These are phyloP conservation scores for Typha latifolia DNA, from an alignment of 176 grass and related monocot species.

Conservation along the genomic window DNA sequence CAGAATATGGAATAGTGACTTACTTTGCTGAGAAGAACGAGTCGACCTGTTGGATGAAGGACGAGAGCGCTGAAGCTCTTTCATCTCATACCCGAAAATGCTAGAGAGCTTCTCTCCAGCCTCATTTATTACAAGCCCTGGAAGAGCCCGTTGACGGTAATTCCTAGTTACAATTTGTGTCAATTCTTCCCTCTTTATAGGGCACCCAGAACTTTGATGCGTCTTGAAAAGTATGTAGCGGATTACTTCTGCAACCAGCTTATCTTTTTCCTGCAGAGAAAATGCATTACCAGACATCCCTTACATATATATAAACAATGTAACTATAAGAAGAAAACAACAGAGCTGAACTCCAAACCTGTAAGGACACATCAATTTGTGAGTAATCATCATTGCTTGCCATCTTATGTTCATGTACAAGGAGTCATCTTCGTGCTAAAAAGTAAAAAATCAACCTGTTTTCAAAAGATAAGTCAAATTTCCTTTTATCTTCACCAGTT, in stretches of 20 bases:
- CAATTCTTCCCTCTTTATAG: slow-evolving; percentile 86
- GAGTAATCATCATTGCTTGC: slow-evolving; percentile 42
- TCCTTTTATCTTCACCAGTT: no score
- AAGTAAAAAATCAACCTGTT: not conserved
- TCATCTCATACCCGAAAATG: slow-evolving; percentile 86
- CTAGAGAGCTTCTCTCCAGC: slow-evolving; percentile 47
- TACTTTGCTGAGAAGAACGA: slow-evolving; percentile 47
- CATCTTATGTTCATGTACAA: slow-evolving; percentile 23
- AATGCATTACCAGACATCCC: not conserved
- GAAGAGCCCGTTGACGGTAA: slow-evolving; percentile 62
- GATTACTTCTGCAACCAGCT: slow-evolving; percentile 79
- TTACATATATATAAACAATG: slow-evolving; percentile 1
- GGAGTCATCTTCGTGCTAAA: not conserved
- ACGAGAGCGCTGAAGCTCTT: slow-evolving; percentile 64
- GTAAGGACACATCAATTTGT: slow-evolving; percentile 58
- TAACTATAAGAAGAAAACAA: not conserved
- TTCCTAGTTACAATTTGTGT: slow-evolving; percentile 77
- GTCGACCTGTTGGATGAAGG: slow-evolving; percentile 37
- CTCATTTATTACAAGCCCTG: slow-evolving; percentile 70
- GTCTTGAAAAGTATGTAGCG: slow-evolving; percentile 72
- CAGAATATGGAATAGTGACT: not conserved
- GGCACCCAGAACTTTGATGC: slow-evolving; percentile 60
- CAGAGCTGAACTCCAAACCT: slow-evolving; percentile 28
- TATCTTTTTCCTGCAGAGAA: slow-evolving; percentile 77
- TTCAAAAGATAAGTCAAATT: no score